Conservation (phyloP, 371 early-diverging fungal genomes). For the Apophysomyces elegans region DNA sequence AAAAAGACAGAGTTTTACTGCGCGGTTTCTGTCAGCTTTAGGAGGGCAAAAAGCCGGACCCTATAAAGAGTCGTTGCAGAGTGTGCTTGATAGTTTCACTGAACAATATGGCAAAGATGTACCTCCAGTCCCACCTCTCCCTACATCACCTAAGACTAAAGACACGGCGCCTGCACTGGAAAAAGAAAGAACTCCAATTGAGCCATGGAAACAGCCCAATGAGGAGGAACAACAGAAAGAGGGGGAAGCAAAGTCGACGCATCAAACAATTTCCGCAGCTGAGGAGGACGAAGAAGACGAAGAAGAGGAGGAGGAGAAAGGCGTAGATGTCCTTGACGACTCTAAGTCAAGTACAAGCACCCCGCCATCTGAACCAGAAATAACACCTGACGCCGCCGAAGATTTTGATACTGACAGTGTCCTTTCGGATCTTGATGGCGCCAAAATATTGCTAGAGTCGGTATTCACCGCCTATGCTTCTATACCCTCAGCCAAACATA, state of each 20-base stretch:
- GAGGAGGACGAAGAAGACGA: neutral
- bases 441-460: conserved; percentile 33
- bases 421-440: conserved; percentile 38
- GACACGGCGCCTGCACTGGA: too few relatives aligned
- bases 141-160: too few relatives aligned
- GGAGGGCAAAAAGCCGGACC: conserved; percentile 4
- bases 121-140: too few relatives aligned
- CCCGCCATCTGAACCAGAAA: conserved; percentile 1
- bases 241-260: neutral
- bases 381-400: neutral
- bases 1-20: conserved; percentile 54
- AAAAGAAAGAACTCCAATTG: too few relatives aligned
- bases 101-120: neutral
- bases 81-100: conserved; percentile 16
- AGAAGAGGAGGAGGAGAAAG: neutral
- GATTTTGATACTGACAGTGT: conserved; percentile 13
- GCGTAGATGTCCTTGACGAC: neutral
- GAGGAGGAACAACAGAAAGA: neutral
- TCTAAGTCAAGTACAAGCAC: neutral
- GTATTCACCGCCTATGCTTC: conserved; percentile 27
- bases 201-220: neutral
- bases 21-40: conserved; percentile 40
- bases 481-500: neutral
- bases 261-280: neutral
- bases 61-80: conserved; percentile 24